Base-by-base conservation (phyloP, 2,329 filamentous ascomycete species). In the Fragosphaeria purpurea region DNA sequence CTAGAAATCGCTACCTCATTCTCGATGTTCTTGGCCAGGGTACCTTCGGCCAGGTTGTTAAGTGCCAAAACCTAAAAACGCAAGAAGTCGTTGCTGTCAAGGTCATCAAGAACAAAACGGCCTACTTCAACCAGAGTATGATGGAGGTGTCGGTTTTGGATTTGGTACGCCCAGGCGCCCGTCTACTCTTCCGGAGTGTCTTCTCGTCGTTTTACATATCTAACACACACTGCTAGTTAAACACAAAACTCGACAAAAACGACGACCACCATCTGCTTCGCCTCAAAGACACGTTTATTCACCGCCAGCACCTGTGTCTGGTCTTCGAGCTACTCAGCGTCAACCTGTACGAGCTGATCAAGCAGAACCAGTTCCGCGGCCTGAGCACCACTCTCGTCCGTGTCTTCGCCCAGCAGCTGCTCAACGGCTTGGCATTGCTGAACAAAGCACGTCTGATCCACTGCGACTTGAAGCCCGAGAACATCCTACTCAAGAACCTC, bases 71-170 rank as follows among this genome's bases (percentile, higher is more conserved):
- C 61, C 70, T 98, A 60, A 96, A 95, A 71, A 97, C 93, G 1
- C 90, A 96, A 66, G 93, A 98, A 69, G 93, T 98, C 40, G 93
- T 98, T 43, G 93, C 93, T 4, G 93, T 98, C 59, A 98, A 98
- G 70, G 93, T 98, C 50, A 93, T 98, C 71, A 98, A 98, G 72
- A 98, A 98, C 68, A 84, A 91, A 61, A 98, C 93, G 2, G 93
- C 93, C 39, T 98, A 98, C 67, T 98, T 98, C 73, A 98, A 98
- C 65, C 93, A 98, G 68, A 97, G 93, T 67, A 98, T 98, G 93
- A 98, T 98, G 93, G 93, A 98, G 65, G 93, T 98, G 35, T 98
- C 93, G 2, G 93, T 98, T 31, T 75, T 98, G 52, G 93, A 98
- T 67, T 65, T 98, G 75, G 88, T 94, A 75, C 52, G 80, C 59